These are phyloP conservation scores for Blastobotrys ciferrii DNA, from an alignment of 1,139 yeast species.

Conservation along the genomic window DNA sequence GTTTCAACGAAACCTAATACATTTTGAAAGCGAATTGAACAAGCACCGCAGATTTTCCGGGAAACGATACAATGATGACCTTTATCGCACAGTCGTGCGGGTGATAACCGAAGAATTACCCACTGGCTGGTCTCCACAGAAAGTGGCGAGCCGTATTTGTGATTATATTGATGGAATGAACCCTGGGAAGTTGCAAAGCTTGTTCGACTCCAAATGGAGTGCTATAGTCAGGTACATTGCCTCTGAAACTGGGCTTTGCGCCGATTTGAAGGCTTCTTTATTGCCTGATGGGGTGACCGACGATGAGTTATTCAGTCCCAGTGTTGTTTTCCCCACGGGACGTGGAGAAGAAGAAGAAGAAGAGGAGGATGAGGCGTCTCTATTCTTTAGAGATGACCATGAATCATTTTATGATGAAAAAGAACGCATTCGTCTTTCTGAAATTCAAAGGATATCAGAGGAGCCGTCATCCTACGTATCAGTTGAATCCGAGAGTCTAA, in stretches of 20 bases:
- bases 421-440: not conserved
- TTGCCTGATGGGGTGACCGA: not conserved
- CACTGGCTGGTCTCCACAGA: not conserved
- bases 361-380: not conserved
- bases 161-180: not conserved
- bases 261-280: not conserved
- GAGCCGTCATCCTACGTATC: no score
- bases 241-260: not conserved
- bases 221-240: not conserved
- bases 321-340: not conserved
- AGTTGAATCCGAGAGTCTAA: no score
- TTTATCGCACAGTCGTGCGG: not conserved
- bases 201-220: conserved; percentile 3
- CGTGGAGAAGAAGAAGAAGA: not conserved
- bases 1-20: not conserved
- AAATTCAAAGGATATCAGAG: not conserved
- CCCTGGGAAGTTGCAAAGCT: not conserved
- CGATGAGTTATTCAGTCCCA: conserved; percentile 1
- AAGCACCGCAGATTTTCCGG: not conserved
- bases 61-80: not conserved
- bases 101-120: conserved; percentile 1
- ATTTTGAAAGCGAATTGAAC: conserved; percentile 1
- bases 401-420: not conserved
- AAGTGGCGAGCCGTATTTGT: not conserved
- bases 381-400: conserved; percentile 2